A percentile compares a stretch with the other conserved stretches of the same genome.
phyloP scores from a whole-genome alignment of 306 rosid genomes.

The Cicer cuneatum region DNA sequence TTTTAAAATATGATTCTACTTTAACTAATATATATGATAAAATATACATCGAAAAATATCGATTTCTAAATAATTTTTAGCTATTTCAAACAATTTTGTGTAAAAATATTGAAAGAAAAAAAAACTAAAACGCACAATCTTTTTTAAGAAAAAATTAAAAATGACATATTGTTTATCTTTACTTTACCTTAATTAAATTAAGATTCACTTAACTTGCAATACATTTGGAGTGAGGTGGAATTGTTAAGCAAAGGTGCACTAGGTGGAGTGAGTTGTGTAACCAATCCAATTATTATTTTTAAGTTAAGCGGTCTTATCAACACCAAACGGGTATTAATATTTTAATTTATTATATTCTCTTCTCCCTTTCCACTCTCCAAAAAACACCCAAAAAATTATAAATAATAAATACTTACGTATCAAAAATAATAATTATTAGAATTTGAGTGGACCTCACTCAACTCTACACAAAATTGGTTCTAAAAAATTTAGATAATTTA shows the following conservation, averaged over 20 bases:
- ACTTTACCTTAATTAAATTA: conserved; percentile 32
- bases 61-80: too few relatives aligned
- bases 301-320: conserved; percentile 58
- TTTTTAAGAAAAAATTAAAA: not conserved
- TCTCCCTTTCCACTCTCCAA: conserved; percentile 6
- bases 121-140: too few relatives aligned
- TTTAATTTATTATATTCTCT: not conserved
- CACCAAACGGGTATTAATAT: conserved; percentile 49
- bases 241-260: conserved; percentile 63
- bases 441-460: too few relatives aligned
- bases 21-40: too few relatives aligned
- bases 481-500: too few relatives aligned
- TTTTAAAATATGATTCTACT: too few relatives aligned
- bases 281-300: conserved; percentile 46
- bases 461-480: too few relatives aligned
- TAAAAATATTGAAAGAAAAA: too few relatives aligned
- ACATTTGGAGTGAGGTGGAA: conserved; percentile 42
- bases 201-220: conserved; percentile 40
- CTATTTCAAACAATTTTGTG: too few relatives aligned
- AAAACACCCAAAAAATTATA: not conserved
- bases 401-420: not conserved
- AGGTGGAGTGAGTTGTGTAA: conserved; percentile 54
- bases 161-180: conserved; percentile 35
- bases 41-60: too few relatives aligned
- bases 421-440: too few relatives aligned